Evolutionary conservation across 495 filamentous ascomycete genomes (phyloP).

Genomic region (Penicillium bovifimosum): DNA sequence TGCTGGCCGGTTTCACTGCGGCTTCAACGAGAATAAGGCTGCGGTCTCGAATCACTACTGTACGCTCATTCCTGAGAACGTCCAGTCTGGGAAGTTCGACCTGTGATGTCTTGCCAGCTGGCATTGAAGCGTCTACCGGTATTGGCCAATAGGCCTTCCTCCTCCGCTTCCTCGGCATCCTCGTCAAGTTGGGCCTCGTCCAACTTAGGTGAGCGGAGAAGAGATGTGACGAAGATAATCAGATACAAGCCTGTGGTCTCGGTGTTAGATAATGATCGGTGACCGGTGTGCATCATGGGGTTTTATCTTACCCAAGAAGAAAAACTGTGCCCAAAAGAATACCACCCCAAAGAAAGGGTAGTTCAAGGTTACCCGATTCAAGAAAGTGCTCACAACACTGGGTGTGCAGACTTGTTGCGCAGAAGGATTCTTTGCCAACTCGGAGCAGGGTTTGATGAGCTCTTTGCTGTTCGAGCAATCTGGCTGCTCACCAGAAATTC

Average conservation of each 20-base stretch:
- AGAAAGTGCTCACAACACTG: constrained; percentile 80
- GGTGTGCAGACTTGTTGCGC: constrained; percentile 81
- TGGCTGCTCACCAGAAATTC: constrained; percentile 54
- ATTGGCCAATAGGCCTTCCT: constrained; percentile 81
- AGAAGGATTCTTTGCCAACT: constrained; percentile 53
- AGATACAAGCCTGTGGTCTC: constrained; percentile 57
- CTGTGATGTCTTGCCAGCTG: constrained; percentile 84
- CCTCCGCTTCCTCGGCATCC: constrained; percentile 89
- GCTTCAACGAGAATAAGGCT: background rate
- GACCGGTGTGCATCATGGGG: no score
- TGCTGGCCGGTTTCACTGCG: background rate
- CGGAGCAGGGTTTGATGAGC: constrained; percentile 75
- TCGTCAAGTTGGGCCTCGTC: constrained; percentile 72
- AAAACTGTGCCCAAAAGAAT: constrained; percentile 92
- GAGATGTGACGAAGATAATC: constrained; percentile 63
- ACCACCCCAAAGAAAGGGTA: constrained; percentile 95
- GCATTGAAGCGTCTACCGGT: constrained; percentile 74
- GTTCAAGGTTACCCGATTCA: constrained; percentile 90
- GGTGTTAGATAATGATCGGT: background rate
- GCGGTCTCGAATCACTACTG: background rate
- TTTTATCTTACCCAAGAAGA: constrained; percentile 60
- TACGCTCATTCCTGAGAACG: background rate
- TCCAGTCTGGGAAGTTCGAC: constrained; percentile 31
- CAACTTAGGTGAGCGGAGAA: constrained; percentile 75
- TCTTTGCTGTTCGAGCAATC: constrained; percentile 71